Percentiles rank a stretch among this genome's conserved stretches.
phyloP scores from a whole-genome alignment of 441 rosid species.

The Eruca vesicaria region DNA sequence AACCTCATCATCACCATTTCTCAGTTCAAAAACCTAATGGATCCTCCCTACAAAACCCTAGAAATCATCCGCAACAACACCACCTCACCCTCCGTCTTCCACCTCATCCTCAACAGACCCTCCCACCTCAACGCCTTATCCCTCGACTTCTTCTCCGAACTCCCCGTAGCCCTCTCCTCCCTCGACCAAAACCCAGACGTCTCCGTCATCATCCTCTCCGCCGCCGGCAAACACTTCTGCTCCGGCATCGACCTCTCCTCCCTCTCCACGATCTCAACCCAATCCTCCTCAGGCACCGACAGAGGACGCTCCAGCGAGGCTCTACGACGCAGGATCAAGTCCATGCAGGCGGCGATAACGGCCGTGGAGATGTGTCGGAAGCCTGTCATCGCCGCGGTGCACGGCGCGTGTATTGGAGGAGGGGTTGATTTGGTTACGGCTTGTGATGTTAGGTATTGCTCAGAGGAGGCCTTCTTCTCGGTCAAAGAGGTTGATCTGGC shows the following conservation, averaged over 20 bases:
- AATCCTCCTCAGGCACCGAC: slow-evolving; percentile 28
- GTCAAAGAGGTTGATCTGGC: slow-evolving; percentile 85
- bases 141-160: slow-evolving; percentile 60
- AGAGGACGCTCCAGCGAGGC: slow-evolving; percentile 49
- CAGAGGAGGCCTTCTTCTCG: slow-evolving; percentile 59
- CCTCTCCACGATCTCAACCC: slow-evolving; percentile 27
- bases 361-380: slow-evolving; percentile 77
- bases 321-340: slow-evolving; percentile 52
- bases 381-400: slow-evolving; percentile 67
- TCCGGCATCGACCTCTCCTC: slow-evolving; percentile 70
- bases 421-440: slow-evolving; percentile 68
- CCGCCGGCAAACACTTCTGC: slow-evolving; percentile 75
- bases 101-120: slow-evolving; percentile 64
- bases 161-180: slow-evolving; percentile 49
- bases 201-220: slow-evolving; percentile 57
- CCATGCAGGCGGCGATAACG: slow-evolving; percentile 64
- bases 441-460: slow-evolving; percentile 72
- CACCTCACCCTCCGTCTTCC: slow-evolving; percentile 49
- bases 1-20: not conserved
- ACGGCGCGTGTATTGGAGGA: slow-evolving; percentile 78
- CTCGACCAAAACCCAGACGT: slow-evolving; percentile 68
- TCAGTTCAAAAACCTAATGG: slow-evolving; percentile 33
- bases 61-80: slow-evolving; percentile 40
- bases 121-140: slow-evolving; percentile 62
- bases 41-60: slow-evolving; percentile 47